Evolutionary conservation across 352 stramenopile species (phyloP).

Genomic region (Phytophthora nicotianae): DNA sequence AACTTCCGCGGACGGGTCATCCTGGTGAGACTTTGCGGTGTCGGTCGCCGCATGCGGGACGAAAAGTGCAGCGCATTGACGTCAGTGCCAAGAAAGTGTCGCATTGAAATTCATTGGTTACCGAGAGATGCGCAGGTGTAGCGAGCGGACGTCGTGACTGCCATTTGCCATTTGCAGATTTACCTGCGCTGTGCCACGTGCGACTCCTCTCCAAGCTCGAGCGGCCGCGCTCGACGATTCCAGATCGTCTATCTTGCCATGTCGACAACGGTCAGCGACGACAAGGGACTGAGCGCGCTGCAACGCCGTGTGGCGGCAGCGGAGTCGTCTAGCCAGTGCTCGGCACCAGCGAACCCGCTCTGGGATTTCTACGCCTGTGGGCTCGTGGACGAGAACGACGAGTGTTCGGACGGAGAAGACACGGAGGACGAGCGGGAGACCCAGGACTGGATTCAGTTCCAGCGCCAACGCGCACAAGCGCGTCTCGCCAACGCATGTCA

Average conservation of each 20-base stretch:
- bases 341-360: slow-evolving; percentile 31
- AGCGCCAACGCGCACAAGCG: slow-evolving; percentile 57
- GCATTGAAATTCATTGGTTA: slow-evolving; percentile 18
- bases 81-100: slow-evolving; percentile 10
- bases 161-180: slow-evolving; percentile 35
- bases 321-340: slow-evolving; percentile 8
- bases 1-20: not conserved
- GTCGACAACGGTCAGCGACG: slow-evolving; percentile 29
- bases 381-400: slow-evolving; percentile 55
- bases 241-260: slow-evolving; percentile 15
- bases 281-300: slow-evolving; percentile 23
- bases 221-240: slow-evolving; percentile 31
- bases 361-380: slow-evolving; percentile 71
- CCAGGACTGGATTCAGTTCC: slow-evolving; percentile 59
- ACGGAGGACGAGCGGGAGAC: slow-evolving; percentile 65
- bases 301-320: slow-evolving; percentile 17
- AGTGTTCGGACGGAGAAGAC: slow-evolving; percentile 51
- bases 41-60: not conserved
- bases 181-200: slow-evolving; percentile 7
- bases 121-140: slow-evolving; percentile 10
- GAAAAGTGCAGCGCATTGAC: slow-evolving; percentile 7
- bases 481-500: slow-evolving; percentile 51
- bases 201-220: slow-evolving; percentile 17
- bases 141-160: slow-evolving; percentile 18
- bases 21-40: slow-evolving; percentile 4